Conservation (phyloP, 371 early-diverging fungal species). For the Apophysomyces variabilis region DNA sequence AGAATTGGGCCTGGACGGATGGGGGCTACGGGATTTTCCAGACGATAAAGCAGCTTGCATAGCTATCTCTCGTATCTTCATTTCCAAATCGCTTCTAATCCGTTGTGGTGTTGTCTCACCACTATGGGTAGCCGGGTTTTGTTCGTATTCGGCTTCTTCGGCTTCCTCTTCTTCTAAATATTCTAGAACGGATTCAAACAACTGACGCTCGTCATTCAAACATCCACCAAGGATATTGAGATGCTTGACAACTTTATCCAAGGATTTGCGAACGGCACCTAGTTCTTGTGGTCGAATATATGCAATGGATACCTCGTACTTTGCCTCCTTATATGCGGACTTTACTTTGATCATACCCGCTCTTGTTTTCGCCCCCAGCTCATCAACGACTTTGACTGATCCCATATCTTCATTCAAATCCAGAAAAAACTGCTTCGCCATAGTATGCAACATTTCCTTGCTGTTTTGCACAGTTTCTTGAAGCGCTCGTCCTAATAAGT, state of each 20-base stretch:
- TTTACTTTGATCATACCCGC: slow-evolving; percentile 51
- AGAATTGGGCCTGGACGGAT: neutral
- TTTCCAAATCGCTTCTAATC: neutral
- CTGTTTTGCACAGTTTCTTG: slow-evolving; percentile 47
- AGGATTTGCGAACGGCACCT: slow-evolving; percentile 38
- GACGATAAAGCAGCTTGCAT: slow-evolving; percentile 2
- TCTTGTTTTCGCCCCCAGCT: slow-evolving; percentile 39
- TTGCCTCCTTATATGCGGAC: slow-evolving; percentile 50
- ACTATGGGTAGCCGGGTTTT: neutral
- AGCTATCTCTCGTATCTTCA: neutral
- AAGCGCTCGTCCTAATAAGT: slow-evolving; percentile 39
- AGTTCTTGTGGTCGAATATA: slow-evolving; percentile 47
- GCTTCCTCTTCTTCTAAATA: slow-evolving; percentile 28
- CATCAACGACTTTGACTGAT: slow-evolving; percentile 36
- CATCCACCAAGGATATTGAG: slow-evolving; percentile 48
- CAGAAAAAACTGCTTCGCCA: slow-evolving; percentile 51
- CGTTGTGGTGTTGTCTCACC: neutral
- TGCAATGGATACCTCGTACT: slow-evolving; percentile 52
- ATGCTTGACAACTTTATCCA: slow-evolving; percentile 48
- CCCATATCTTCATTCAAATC: slow-evolving; percentile 42
- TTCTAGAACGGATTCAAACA: slow-evolving; percentile 50
- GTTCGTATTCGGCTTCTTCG: slow-evolving; percentile 21
- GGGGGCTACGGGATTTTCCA: neutral
- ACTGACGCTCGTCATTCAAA: slow-evolving; percentile 44
- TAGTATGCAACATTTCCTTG: slow-evolving; percentile 47